A percentile compares a stretch with the other conserved stretches of the same genome.
phyloP scores from a whole-genome alignment of 2,329 filamentous ascomycete species.

The Talaromyces albobiverticillius region DNA sequence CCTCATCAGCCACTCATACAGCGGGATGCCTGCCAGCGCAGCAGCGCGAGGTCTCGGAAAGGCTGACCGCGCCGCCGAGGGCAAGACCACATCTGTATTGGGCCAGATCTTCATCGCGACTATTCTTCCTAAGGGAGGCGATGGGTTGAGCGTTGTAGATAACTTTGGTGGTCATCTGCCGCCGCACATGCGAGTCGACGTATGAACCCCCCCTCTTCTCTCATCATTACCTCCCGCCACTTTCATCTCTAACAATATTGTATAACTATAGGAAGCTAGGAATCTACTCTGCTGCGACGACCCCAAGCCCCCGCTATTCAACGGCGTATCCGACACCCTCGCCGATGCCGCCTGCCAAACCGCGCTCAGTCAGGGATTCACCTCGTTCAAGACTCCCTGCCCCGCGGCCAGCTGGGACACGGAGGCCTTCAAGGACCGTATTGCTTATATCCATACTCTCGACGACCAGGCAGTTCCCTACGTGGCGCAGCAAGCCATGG shows the following conservation, averaged over 20 bases:
- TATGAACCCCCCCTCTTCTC: neutral
- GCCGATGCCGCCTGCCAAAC: conserved; percentile 13
- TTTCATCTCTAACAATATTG: neutral
- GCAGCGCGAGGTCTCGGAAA: conserved; percentile 3
- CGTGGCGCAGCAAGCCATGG: conserved; percentile 2
- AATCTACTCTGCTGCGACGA: conserved; percentile 17
- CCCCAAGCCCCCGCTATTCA: conserved; percentile 16
- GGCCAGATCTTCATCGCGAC: conserved; percentile 20
- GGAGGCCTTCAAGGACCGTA: conserved; percentile 8
- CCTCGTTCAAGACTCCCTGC: conserved; percentile 8
- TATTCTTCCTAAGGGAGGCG: conserved; percentile 15
- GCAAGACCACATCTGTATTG: conserved; percentile 18
- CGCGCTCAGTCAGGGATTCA: conserved; percentile 12
- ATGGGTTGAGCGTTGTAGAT: conserved; percentile 9
- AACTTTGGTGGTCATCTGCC: conserved; percentile 16
- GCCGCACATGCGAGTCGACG: conserved; percentile 16
- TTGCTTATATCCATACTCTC: conserved; percentile 9
- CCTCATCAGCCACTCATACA: conserved; percentile 12
- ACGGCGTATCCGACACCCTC: conserved; percentile 11
- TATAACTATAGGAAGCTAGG: conserved; percentile 6
- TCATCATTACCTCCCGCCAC: no score
- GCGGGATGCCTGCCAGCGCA: conserved; percentile 6
- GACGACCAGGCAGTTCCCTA: conserved; percentile 7
- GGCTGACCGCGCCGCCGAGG: conserved; percentile 11
- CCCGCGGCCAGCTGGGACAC: conserved; percentile 9